Conservation (phyloP, 345 rosid genomes). For the Eucalyptus fibrosa region DNA sequence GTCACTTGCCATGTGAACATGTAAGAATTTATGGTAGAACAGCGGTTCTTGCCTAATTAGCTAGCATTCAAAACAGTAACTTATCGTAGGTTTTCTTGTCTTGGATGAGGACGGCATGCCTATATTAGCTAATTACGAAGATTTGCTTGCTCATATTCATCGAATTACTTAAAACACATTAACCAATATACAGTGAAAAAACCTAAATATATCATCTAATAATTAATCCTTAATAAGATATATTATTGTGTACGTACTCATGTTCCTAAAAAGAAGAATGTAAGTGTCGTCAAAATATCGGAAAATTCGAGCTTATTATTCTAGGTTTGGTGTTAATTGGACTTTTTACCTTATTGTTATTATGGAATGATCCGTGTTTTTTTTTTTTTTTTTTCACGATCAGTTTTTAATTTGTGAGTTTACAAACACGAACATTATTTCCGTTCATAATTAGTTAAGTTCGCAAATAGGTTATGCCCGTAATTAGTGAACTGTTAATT, state of each 20-base stretch:
- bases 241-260: background rate
- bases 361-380: background rate
- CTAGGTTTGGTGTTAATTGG: background rate
- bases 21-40: background rate
- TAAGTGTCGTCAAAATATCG: background rate
- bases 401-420: background rate
- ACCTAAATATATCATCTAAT: background rate
- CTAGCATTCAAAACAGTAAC: background rate
- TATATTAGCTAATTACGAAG: background rate
- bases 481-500: background rate
- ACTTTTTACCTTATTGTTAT: background rate
- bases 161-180: background rate
- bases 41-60: background rate
- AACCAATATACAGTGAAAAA: background rate
- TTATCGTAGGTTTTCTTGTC: background rate
- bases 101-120: background rate
- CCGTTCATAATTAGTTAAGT: background rate
- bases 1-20: background rate
- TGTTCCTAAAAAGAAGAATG: background rate
- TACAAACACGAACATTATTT: background rate
- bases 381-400: fast-evolving
- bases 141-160: background rate
- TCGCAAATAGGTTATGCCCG: background rate
- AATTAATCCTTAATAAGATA: background rate
- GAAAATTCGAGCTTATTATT: background rate